These are phyloP conservation scores for Fomes fomentarius DNA, from an alignment of 1,284 basidiomycete genomes.

Conservation along the genomic window DNA sequence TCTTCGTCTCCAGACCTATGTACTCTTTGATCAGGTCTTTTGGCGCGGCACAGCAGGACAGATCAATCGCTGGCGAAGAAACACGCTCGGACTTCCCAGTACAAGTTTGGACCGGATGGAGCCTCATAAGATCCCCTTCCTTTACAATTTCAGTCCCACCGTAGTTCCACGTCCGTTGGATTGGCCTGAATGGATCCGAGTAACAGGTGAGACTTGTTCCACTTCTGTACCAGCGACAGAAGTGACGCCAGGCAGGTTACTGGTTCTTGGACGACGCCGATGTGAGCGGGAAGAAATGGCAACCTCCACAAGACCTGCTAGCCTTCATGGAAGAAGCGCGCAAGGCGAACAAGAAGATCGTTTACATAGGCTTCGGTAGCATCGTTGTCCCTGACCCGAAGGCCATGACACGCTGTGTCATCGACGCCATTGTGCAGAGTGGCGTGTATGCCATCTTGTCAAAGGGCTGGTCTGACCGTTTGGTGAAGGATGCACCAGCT, in stretches of 20 bases:
- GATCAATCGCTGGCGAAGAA: slow-evolving; percentile 92
- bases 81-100: slow-evolving; percentile 73
- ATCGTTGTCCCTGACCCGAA: slow-evolving; percentile 96
- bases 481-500: slow-evolving; percentile 64
- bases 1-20: slow-evolving; percentile 68
- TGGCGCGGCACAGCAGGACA: slow-evolving; percentile 94
- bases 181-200: slow-evolving; percentile 98
- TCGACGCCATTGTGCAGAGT: slow-evolving; percentile 85
- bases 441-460: slow-evolving; percentile 92
- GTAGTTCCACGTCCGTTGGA: slow-evolving; percentile 91
- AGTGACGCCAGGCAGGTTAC: slow-evolving; percentile 61
- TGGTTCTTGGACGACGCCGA: slow-evolving; percentile 96
- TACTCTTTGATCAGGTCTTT: slow-evolving; percentile 97
- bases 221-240: background rate
- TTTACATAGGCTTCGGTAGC: slow-evolving; percentile 99
- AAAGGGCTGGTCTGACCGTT: slow-evolving; percentile 96
- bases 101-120: slow-evolving; percentile 94
- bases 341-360: slow-evolving; percentile 80
- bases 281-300: slow-evolving; percentile 86
- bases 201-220: slow-evolving; percentile 65
- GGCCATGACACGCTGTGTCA: slow-evolving; percentile 87
- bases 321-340: slow-evolving; percentile 84
- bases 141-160: slow-evolving; percentile 95
- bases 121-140: slow-evolving; percentile 94
- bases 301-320: slow-evolving; percentile 78